A percentile compares a stretch with the other conserved stretches of the same genome.
Evolutionary conservation across 257 asterid genomes (phyloP).

Genomic region (Przewalskia tangutica): DNA sequence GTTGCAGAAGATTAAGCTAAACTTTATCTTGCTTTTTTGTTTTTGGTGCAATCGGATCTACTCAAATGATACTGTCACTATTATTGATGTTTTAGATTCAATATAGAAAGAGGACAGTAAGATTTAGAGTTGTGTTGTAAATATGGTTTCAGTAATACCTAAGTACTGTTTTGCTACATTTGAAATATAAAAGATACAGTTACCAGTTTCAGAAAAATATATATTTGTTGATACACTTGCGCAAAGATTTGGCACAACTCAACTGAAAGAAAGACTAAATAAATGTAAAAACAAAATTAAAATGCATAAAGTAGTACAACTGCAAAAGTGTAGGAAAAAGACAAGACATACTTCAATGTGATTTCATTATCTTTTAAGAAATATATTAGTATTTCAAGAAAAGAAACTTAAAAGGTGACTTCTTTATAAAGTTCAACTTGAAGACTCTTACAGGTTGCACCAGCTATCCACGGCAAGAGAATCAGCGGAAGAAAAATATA

Average conservation of each 20-base stretch:
- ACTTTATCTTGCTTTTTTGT: too few species aligned
- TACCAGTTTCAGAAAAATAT: neutral
- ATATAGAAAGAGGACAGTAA: too few species aligned
- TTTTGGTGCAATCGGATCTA: too few species aligned
- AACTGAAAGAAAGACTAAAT: neutral
- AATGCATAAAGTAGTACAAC: neutral
- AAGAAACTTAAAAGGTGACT: slow-evolving; percentile 8
- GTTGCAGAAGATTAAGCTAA: too few species aligned
- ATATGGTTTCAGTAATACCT: too few species aligned
- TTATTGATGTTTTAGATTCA: too few species aligned
- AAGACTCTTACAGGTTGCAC: slow-evolving; percentile 46
- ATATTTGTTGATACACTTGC: neutral
- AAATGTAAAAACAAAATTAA: neutral
- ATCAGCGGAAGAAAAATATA: slow-evolving; percentile 45
- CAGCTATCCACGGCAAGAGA: slow-evolving; percentile 66
- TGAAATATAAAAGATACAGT: too few species aligned
- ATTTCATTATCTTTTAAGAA: neutral
- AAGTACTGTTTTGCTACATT: too few species aligned
- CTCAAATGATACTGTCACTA: too few species aligned
- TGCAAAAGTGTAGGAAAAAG: neutral
- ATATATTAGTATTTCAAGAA: neutral
- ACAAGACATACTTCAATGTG: neutral
- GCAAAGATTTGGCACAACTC: neutral
- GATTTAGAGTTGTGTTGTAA: too few species aligned
- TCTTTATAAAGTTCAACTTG: neutral